These are phyloP conservation scores for Cystobasidium pallidum DNA, from an alignment of 1,284 basidiomycete species.

Conservation along the genomic window DNA sequence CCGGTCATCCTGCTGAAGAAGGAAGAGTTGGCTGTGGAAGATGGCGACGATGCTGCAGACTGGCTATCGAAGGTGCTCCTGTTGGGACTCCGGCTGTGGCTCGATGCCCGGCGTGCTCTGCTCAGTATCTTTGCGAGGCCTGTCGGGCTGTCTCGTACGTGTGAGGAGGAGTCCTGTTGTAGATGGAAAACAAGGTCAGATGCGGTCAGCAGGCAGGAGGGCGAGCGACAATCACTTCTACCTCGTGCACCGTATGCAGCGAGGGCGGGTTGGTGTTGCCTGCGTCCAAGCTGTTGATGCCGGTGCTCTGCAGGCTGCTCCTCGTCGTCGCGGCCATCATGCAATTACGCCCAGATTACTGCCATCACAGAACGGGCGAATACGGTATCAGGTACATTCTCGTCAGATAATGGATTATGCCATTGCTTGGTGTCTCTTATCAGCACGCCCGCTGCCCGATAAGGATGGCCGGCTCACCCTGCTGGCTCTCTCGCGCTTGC, in stretches of 20 bases:
- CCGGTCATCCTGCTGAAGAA: slow-evolving; percentile 34
- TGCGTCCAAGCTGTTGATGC: background rate
- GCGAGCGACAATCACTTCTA: too few relatives aligned
- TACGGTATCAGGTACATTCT: too few relatives aligned
- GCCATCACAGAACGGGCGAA: background rate
- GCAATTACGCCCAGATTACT: background rate
- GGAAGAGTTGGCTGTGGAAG: background rate
- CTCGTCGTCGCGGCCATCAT: background rate
- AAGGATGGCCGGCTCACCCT: too few relatives aligned
- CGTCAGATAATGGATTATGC: too few relatives aligned
- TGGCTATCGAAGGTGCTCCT: slow-evolving; percentile 12
- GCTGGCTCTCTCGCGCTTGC: background rate
- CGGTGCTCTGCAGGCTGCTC: background rate
- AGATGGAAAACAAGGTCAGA: too few relatives aligned
- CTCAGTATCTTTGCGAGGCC: slow-evolving; percentile 24
- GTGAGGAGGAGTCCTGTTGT: background rate
- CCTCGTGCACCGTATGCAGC: slow-evolving; percentile 4
- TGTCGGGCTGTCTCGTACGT: slow-evolving; percentile 23
- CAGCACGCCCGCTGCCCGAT: background rate
- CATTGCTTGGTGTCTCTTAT: background rate
- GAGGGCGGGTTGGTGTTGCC: background rate
- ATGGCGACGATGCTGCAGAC: background rate
- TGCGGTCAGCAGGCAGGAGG: too few relatives aligned
- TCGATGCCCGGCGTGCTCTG: slow-evolving; percentile 19
- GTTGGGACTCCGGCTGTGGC: slow-evolving; percentile 29